These are phyloP conservation scores for Datisca glomerata DNA, from an alignment of 306 rosid genomes.

Conservation along the genomic window DNA sequence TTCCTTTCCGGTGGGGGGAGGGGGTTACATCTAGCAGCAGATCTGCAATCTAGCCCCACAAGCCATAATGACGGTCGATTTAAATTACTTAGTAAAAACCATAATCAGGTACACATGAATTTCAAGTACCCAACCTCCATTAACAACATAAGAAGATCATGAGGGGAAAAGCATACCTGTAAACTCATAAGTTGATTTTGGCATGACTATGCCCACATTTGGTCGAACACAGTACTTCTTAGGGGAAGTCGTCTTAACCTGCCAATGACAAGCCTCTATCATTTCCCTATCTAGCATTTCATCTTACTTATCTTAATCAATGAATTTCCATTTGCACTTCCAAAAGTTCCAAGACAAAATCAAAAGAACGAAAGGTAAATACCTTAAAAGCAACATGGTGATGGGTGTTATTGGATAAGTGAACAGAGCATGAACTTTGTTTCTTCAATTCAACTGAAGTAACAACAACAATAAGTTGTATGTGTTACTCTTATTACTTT, in stretches of 20 bases:
- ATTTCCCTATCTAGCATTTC: background rate
- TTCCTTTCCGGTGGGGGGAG: too few species aligned
- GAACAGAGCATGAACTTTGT: slow-evolving; percentile 71
- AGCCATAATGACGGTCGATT: too few species aligned
- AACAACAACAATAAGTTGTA: slow-evolving; percentile 8
- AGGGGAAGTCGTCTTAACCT: slow-evolving; percentile 96
- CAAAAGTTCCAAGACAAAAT: too few species aligned
- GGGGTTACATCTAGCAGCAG: too few species aligned
- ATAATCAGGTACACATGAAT: too few species aligned
- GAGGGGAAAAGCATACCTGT: slow-evolving; percentile 41
- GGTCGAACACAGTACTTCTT: slow-evolving; percentile 85
- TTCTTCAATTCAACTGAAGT: slow-evolving; percentile 67
- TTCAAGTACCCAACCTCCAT: too few species aligned
- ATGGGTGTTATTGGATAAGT: slow-evolving; percentile 43
- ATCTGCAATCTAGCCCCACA: too few species aligned
- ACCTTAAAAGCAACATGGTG: slow-evolving; percentile 82
- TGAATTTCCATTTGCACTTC: too few species aligned
- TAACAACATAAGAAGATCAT: too few species aligned
- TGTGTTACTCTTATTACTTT: background rate
- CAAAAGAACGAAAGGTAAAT: slow-evolving; percentile 6
- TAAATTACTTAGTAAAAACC: too few species aligned
- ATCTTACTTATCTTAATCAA: background rate
- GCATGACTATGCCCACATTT: slow-evolving; percentile 68
- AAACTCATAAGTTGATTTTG: slow-evolving; percentile 52
- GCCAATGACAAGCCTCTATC: slow-evolving; percentile 11